Evolutionary conservation across 1,284 basidiomycete genomes (phyloP), one percentile per base, ranked within the genome.

Genomic region (Naganishia sp.): DNA sequence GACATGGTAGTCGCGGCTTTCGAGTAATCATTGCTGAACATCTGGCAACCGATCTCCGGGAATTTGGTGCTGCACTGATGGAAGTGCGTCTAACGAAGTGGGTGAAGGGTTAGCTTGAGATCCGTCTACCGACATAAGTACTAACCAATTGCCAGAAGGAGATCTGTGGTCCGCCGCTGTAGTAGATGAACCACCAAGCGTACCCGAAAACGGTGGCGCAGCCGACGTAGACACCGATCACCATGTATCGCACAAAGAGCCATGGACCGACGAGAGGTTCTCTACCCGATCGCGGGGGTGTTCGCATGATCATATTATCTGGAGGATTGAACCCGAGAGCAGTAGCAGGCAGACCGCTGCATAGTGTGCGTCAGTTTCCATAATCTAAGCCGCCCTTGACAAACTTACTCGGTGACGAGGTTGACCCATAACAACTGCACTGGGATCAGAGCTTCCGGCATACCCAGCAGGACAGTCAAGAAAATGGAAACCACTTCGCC

Each of bases 351-450:
- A 98, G 83, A 80, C 93, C 95, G 81, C 95, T 94, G 16, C 74
- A 75, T 77, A 76, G 25, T 76, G 65, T 64, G 28, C 42, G 21
- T 5, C 11, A 44, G 44, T 16, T 33, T 13, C 31, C 13, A n/a
- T 18, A 6, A 11, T 23, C 2, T 15, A 2, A 13, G 21, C n/a
- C 21, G 18, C 1, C 2, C 15, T 0, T 25, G 44, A 33, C 15
- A 2, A 2, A 43, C 69, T 64, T n/a, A 69, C 65, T 80, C 79
- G 55, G 93, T 96, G 69, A 95, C 90, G 67, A 95, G 83, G 80
- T 96, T 96, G 78, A 96, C 93, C 93, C 94, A 98, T 55, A 99
- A 87, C 52, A 99, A 83, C 83, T 99, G 96, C 15, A 98, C 94
- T 31, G 94, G 94, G 73, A 98, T 97, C 68, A 99, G 83, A 63